Conservation (phyloP, 345 rosid species). For the Euphorbia lathyris region DNA sequence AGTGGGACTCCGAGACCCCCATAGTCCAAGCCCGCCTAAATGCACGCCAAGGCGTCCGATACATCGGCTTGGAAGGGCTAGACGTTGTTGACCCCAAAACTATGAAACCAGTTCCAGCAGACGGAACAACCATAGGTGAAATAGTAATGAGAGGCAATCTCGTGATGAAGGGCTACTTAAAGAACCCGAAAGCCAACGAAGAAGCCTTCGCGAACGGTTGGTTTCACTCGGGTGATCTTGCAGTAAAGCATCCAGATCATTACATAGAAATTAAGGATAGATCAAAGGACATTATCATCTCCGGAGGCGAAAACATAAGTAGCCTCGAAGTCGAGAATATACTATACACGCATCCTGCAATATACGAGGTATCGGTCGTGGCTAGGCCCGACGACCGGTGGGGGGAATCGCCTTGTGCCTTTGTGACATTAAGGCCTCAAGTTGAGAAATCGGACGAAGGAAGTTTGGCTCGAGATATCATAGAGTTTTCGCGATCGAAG, state of each 20-base stretch:
- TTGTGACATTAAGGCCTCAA: conserved; percentile 62
- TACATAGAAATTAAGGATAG: conserved; percentile 87
- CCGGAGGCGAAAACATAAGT: conserved; percentile 93
- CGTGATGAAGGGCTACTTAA: conserved; percentile 88
- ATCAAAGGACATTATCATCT: conserved; percentile 86
- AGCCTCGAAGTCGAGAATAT: conserved; percentile 77
- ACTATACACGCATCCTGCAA: conserved; percentile 65
- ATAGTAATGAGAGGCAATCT: conserved; percentile 74
- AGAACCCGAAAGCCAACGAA: conserved; percentile 72
- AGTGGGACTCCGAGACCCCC: conserved; percentile 77
- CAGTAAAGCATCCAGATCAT: conserved; percentile 78
- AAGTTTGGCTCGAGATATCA: conserved; percentile 52
- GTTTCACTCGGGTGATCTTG: conserved; percentile 90
- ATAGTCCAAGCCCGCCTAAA: conserved; percentile 73
- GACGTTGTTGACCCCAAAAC: conserved; percentile 64
- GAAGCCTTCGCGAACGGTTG: conserved; percentile 84
- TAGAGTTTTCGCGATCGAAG: conserved; percentile 60
- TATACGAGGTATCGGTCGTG: conserved; percentile 83
- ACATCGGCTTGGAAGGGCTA: conserved; percentile 59
- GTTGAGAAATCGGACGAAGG: conserved; percentile 38
- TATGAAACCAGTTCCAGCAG: conserved; percentile 69
- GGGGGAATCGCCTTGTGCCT: conserved; percentile 93
- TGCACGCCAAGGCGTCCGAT: conserved; percentile 89
- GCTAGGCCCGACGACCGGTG: conserved; percentile 79
- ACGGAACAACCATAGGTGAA: conserved; percentile 81